A percentile compares a stretch with the other conserved stretches of the same genome.
Conservation (phyloP, 345 rosid species). For the Eucalyptus sp. region DNA sequence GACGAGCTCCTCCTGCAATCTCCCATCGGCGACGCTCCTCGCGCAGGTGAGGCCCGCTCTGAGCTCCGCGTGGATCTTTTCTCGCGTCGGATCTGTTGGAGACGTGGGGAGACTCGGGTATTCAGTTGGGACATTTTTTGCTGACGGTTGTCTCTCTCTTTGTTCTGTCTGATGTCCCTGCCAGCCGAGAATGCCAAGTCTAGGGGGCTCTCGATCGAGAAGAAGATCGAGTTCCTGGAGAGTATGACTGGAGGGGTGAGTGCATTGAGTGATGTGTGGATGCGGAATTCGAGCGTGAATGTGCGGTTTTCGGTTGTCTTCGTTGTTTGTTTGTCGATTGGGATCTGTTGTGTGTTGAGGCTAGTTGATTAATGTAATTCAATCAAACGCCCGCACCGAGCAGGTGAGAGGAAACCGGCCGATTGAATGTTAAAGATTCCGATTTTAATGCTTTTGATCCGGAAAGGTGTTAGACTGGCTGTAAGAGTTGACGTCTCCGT, state of each 20-base stretch:
- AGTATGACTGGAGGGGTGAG: conserved; percentile 42
- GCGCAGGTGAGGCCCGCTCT: conserved; percentile 14
- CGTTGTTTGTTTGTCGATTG: neutral
- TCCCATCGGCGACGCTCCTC: conserved; percentile 21
- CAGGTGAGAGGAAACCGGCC: neutral
- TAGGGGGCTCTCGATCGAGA: conserved; percentile 65
- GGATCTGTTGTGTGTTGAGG: neutral
- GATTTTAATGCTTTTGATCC: neutral
- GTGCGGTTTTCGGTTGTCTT: neutral
- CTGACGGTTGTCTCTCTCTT: neutral
- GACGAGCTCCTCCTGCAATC: conserved; percentile 40
- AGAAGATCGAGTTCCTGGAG: conserved; percentile 89
- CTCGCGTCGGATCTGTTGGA: too few relatives aligned
- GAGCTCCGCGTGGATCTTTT: neutral
- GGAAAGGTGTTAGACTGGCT: neutral
- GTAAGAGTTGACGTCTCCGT: neutral
- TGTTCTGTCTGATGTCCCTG: neutral
- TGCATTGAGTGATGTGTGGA: neutral
- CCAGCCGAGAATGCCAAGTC: conserved; percentile 46
- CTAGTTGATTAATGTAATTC: neutral
- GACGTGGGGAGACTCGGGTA: neutral
- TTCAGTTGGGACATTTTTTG: neutral
- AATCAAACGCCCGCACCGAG: neutral
- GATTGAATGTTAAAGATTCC: neutral
- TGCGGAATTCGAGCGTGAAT: neutral